Base-by-base conservation (phyloP, 2,329 filamentous ascomycete genomes). In the Claviceps africana region DNA sequence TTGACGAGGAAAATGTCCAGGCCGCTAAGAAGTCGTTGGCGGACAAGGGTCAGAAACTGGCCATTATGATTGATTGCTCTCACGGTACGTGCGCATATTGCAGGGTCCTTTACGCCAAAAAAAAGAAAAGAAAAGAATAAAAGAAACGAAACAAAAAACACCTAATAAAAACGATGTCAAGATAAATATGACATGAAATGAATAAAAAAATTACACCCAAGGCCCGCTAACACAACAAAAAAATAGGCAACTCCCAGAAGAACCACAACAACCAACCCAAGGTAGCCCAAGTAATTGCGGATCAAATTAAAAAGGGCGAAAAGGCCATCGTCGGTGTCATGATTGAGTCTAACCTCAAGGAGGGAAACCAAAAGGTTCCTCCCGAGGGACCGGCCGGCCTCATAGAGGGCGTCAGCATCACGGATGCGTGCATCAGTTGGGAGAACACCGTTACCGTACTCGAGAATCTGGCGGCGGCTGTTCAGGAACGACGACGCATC, bases 21-120 rank as follows among this genome's bases (percentile, higher is more conserved):
- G 75, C 74, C 51, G 86, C 86, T 30, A 87, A 91, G 67, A 86
- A 90, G 66, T 81, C 81, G 2, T 71, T 98, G 62, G 73, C 70
- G 58, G 85, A 87, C 71, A 95, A 95, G 79, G 83, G 83, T 55
- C 85, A 93, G 67, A 85, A 84, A 64, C 78, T 88, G 70, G 85
- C 90, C 57, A 85, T 98, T 72, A 98, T 98, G 93, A 82, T 98
- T 54, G 93, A 98, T 71, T 98, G 93, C 77, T 96, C 90, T 22
- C 93, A 98, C 67, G 93, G 86, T 88, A 72, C 53, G 17, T 13
- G n/a, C 28, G 19, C 47, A 15, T 3, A 4, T 11, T 2, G 4
- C 13, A 7, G 33, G 15, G 10, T 7, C n/a, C n/a, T n/a, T n/a
- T n/a, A n/a, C n/a, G n/a, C n/a, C n/a, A 11, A 37, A 37, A 17